Conservation (phyloP, 164 flowering plant species). For the Piper longum region DNA sequence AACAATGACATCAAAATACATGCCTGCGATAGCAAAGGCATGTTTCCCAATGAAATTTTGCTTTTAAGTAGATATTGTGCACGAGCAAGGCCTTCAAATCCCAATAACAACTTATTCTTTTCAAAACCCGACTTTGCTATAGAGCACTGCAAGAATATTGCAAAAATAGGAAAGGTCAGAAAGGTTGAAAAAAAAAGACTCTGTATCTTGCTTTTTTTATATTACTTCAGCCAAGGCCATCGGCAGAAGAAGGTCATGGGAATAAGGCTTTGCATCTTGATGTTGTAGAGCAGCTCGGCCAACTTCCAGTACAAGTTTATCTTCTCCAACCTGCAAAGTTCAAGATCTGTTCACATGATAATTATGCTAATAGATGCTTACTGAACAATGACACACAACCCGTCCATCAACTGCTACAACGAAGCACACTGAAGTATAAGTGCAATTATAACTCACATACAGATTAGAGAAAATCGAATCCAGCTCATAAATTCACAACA, state of each 20-base stretch:
- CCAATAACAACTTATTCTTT: conserved; percentile 72
- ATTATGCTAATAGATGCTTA: neutral
- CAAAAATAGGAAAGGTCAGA: conserved; percentile 37
- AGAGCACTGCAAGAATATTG: conserved; percentile 64
- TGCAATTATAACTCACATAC: neutral
- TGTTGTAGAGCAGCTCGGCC: conserved; percentile 56
- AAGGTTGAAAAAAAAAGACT: neutral
- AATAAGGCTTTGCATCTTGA: conserved; percentile 58
- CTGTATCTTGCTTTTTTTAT: conserved; percentile 11
- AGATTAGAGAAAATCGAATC: too few species aligned
- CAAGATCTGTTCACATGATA: neutral
- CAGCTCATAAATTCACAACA: neutral
- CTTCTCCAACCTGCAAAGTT: conserved; percentile 66
- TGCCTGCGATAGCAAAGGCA: conserved; percentile 71
- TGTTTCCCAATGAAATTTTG: conserved; percentile 51
- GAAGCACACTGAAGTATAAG: neutral
- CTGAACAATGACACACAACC: neutral
- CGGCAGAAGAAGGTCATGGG: conserved; percentile 74
- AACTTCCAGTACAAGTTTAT: conserved; percentile 65
- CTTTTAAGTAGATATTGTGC: conserved; percentile 85
- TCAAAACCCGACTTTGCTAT: conserved; percentile 75
- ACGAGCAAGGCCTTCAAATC: conserved; percentile 96
- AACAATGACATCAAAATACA: neutral
- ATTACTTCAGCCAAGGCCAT: conserved; percentile 95
- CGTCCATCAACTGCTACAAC: neutral